phyloP scores from a whole-genome alignment of 1,139 yeast species.

The Yamadazyma triangularis region DNA sequence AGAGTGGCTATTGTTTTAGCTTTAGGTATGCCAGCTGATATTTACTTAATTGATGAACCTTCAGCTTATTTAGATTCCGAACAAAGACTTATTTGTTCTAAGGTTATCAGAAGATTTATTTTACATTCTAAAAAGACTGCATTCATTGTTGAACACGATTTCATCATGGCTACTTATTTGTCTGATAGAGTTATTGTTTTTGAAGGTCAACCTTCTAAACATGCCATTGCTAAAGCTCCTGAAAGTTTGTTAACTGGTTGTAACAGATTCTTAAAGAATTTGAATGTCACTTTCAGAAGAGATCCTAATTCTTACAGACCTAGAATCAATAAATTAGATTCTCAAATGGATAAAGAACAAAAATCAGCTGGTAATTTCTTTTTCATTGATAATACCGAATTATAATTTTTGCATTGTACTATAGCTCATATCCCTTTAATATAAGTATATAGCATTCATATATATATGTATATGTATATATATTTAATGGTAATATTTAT shows the following conservation, averaged over 20 bases:
- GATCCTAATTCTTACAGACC: slow-evolving; percentile 98
- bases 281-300: slow-evolving; percentile 97
- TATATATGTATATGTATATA: no score
- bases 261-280: slow-evolving; percentile 92
- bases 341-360: slow-evolving; percentile 99
- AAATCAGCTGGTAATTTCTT: slow-evolving; percentile 87
- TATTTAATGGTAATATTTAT: no score
- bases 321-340: slow-evolving; percentile 93
- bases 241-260: slow-evolving; percentile 95
- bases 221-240: slow-evolving; percentile 80
- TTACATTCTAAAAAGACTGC: slow-evolving; percentile 97
- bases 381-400: slow-evolving; percentile 70
- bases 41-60: slow-evolving; percentile 96
- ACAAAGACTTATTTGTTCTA: slow-evolving; percentile 98
- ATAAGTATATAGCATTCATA: no score
- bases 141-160: slow-evolving; percentile 98
- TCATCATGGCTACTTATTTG: slow-evolving; percentile 98
- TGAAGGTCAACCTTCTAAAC: slow-evolving; percentile 88
- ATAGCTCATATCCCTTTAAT: background rate
- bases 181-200: slow-evolving; percentile 98
- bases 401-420: slow-evolving; percentile 11
- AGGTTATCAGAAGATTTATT: slow-evolving; percentile 95
- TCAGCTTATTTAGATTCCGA: slow-evolving; percentile 98
- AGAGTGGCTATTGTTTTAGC: slow-evolving; percentile 97
- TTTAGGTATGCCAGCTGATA: slow-evolving; percentile 91